Evolutionary conservation across 306 rosid species (phyloP).

Genomic region (Cyclanthera cordifolia): DNA sequence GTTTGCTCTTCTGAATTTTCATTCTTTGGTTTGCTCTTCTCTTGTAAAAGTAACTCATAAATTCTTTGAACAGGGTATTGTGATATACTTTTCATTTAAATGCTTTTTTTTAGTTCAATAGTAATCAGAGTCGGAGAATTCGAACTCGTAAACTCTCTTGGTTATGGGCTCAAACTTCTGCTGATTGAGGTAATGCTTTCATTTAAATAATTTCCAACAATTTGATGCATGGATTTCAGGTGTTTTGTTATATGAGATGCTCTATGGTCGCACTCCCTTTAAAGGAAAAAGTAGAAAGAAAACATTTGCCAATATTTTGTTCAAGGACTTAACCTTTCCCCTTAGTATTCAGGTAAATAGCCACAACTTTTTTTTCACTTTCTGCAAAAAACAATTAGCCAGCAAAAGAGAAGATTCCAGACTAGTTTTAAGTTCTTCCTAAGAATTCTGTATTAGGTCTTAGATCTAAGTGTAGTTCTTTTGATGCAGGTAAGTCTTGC

Average conservation of each 20-base stretch:
- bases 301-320: conserved; percentile 75
- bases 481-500: conserved; percentile 62
- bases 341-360: conserved; percentile 66
- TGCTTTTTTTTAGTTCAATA: no score
- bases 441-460: not conserved
- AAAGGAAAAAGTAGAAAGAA: conserved; percentile 83
- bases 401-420: not conserved
- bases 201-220: not conserved
- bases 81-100: no score
- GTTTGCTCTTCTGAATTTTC: not conserved
- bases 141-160: no score
- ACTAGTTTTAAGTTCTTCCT: not conserved
- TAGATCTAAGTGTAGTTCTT: not conserved
- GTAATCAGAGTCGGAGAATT: no score
- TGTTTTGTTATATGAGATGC: conserved; percentile 85
- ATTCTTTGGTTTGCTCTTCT: not conserved
- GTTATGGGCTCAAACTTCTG: no score
- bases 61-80: not conserved
- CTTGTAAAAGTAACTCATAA: not conserved
- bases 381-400: not conserved
- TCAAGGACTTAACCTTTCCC: conserved; percentile 92
- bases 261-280: conserved; percentile 90
- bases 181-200: not conserved
- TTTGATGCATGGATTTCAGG: conserved; percentile 31
- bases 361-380: not conserved